Evolutionary conservation across 345 rosid genomes (phyloP).

Genomic region (Eucalyptus cloeziana): DNA sequence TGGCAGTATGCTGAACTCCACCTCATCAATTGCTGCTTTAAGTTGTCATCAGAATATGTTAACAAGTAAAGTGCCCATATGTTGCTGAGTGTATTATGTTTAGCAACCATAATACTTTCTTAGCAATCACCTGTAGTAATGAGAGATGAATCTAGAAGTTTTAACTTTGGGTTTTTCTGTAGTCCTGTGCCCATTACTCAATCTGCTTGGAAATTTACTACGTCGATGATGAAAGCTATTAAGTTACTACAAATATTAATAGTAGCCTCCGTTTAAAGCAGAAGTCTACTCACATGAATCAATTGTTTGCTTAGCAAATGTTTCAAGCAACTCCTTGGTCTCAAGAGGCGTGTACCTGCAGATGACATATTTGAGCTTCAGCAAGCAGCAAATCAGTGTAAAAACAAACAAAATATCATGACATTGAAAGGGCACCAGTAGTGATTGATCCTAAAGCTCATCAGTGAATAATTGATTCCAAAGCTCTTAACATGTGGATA

Average conservation of each 20-base stretch:
- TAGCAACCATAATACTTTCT: neutral
- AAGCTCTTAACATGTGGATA: neutral
- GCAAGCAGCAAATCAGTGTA: neutral
- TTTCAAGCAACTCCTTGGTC: constrained; percentile 73
- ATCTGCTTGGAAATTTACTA: neutral
- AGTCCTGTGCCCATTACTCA: neutral
- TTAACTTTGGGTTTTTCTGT: neutral
- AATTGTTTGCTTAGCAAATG: constrained; percentile 50
- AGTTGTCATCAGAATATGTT: neutral
- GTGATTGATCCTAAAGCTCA: neutral
- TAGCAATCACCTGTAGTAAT: neutral
- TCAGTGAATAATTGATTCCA: neutral
- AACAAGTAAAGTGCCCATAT: neutral
- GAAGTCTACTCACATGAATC: constrained; percentile 62
- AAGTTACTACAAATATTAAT: neutral
- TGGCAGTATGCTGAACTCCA: neutral
- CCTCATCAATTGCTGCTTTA: neutral
- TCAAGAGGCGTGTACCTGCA: constrained; percentile 78
- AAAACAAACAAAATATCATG: neutral
- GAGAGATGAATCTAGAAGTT: neutral
- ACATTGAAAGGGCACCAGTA: neutral
- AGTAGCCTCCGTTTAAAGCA: neutral
- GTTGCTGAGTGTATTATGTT: neutral
- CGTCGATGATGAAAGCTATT: neutral
- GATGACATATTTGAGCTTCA: neutral